phyloP scores from a whole-genome alignment of 345 rosid species.

The Theobroma cacao region DNA sequence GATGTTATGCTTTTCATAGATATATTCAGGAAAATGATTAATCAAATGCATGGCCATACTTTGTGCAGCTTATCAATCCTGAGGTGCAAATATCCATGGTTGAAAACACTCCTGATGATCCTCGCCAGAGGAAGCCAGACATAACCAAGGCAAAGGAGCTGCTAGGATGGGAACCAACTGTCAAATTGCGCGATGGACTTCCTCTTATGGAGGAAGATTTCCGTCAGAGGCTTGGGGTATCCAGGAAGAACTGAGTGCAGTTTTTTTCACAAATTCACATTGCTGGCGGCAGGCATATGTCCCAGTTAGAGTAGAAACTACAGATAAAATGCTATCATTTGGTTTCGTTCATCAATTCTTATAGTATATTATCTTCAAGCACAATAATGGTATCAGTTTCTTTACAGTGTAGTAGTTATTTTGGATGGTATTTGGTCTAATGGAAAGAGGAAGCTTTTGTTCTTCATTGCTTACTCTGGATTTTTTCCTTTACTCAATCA shows the following conservation, averaged over 20 bases:
- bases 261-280: not conserved
- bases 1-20: not conserved
- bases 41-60: not conserved
- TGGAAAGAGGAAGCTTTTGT: not conserved
- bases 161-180: slow-evolving; percentile 90
- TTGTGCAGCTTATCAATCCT: slow-evolving; percentile 71
- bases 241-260: slow-evolving; percentile 39
- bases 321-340: not conserved
- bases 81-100: slow-evolving; percentile 62
- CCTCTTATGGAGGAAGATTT: slow-evolving; percentile 96
- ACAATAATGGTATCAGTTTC: not conserved
- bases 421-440: not conserved
- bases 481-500: not conserved
- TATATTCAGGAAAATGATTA: not conserved
- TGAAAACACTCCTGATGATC: slow-evolving; percentile 96
- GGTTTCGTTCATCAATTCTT: not conserved
- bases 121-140: slow-evolving; percentile 89
- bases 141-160: slow-evolving; percentile 78
- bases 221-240: slow-evolving; percentile 65
- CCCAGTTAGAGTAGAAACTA: not conserved
- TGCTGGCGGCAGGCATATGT: not conserved
- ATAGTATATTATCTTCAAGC: not conserved
- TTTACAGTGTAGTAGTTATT: not conserved
- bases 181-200: slow-evolving; percentile 84
- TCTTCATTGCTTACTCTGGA: not conserved